Conservation (phyloP, 2,329 filamentous ascomycete species). For the Cadophora gregata region DNA sequence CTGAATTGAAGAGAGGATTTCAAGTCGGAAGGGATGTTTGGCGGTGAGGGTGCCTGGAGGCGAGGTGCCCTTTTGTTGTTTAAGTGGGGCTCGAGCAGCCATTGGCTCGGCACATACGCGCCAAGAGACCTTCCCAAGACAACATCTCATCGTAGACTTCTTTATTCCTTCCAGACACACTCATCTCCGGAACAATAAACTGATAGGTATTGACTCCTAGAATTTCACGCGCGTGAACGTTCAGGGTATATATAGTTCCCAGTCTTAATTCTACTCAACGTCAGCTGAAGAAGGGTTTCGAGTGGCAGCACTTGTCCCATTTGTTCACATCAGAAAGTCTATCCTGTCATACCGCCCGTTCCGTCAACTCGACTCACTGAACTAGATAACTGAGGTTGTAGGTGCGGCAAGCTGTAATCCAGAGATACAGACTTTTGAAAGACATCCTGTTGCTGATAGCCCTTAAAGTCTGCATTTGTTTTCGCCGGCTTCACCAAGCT, state of each 20-base stretch:
- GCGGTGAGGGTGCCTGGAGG: too few species aligned
- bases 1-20: too few species aligned
- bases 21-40: too few species aligned
- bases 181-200: too few species aligned
- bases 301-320: neutral
- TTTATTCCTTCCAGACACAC: neutral
- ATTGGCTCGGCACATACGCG: neutral
- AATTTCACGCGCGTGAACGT: too few species aligned
- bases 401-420: neutral
- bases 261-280: neutral
- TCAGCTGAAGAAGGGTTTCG: neutral
- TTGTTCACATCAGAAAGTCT: neutral
- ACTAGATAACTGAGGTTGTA: neutral
- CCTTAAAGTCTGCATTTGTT: neutral
- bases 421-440: neutral
- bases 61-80: constrained; percentile 1
- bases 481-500: neutral
- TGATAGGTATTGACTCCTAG: too few species aligned
- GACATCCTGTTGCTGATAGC: neutral
- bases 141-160: too few species aligned
- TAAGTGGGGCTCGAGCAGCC: neutral
- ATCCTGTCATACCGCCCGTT: neutral
- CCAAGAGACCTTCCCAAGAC: neutral
- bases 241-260: too few species aligned
- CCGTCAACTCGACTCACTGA: neutral